Conservation (phyloP, 2,329 filamentous ascomycete genomes). For the Aspergillus thermomutatus region DNA sequence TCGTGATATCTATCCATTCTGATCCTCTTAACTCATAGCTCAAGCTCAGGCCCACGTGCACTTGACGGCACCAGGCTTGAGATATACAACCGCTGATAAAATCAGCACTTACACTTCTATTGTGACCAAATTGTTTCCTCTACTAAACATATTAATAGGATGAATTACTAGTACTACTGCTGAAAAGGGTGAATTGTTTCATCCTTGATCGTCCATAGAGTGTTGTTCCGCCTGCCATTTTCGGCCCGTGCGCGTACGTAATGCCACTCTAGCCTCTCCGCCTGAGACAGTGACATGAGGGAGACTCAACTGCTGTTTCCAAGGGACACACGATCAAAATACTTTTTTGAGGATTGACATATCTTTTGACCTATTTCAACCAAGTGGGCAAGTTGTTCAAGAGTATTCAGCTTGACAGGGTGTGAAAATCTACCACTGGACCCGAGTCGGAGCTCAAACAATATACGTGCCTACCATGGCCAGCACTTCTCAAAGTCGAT, state of each 20-base stretch:
- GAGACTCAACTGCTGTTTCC: neutral
- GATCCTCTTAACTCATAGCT: no score
- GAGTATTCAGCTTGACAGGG: neutral
- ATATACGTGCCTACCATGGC: slow-evolving; percentile 27
- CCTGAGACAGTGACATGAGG: slow-evolving; percentile 2
- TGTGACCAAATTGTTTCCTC: no score
- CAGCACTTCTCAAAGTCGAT: slow-evolving; percentile 40
- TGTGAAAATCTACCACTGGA: slow-evolving; percentile 19
- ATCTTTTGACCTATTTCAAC: neutral
- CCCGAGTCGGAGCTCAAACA: slow-evolving; percentile 9
- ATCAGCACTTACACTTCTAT: neutral
- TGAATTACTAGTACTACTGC: neutral
- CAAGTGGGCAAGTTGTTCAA: neutral
- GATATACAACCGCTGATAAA: neutral
- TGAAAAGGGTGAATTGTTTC: neutral
- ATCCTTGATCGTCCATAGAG: neutral
- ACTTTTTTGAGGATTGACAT: neutral
- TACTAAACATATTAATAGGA: neutral
- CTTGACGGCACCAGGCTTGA: no score
- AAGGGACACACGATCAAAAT: neutral
- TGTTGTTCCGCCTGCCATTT: slow-evolving; percentile 20
- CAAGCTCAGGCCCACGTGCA: no score
- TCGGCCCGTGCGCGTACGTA: slow-evolving; percentile 27
- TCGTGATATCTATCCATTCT: no score
- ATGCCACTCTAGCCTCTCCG: slow-evolving; percentile 42